Conservation (phyloP, 2,329 filamentous ascomycete species). For the Escovopsis sp. region DNA sequence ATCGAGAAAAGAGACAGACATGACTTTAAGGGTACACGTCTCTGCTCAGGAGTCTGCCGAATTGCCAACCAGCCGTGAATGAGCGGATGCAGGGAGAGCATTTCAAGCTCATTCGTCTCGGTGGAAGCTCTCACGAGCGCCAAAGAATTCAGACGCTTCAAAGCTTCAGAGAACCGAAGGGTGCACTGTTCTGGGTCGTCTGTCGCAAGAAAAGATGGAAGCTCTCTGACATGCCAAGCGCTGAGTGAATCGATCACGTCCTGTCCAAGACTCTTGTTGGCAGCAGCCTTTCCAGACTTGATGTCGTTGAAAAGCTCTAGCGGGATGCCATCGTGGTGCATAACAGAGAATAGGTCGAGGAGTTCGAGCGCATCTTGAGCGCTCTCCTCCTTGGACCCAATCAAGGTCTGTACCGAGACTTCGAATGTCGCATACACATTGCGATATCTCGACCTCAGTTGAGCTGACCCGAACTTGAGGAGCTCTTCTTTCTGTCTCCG, state of each 20-base stretch:
- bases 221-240: constrained; percentile 1
- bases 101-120: not conserved
- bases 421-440: constrained; percentile 4
- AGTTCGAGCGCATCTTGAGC: constrained; percentile 1
- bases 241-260: not conserved
- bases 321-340: constrained; percentile 3
- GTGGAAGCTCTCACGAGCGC: not conserved
- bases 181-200: not conserved
- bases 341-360: not conserved
- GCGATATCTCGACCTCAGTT: constrained; percentile 1
- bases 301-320: constrained; percentile 1
- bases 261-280: too few relatives aligned
- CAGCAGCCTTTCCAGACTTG: not conserved
- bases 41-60: not conserved
- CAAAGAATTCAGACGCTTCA: not conserved
- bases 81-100: constrained; percentile 2
- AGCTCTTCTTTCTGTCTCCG: not conserved
- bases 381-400: not conserved
- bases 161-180: not conserved
- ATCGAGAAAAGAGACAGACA: not conserved
- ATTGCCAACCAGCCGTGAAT: constrained; percentile 1
- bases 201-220: not conserved
- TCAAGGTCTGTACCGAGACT: not conserved
- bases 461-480: not conserved
- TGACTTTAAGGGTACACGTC: not conserved